phyloP scores from a whole-genome alignment of 2,329 filamentous ascomycete genomes.

The Pseudogymnoascus verrucosus region DNA sequence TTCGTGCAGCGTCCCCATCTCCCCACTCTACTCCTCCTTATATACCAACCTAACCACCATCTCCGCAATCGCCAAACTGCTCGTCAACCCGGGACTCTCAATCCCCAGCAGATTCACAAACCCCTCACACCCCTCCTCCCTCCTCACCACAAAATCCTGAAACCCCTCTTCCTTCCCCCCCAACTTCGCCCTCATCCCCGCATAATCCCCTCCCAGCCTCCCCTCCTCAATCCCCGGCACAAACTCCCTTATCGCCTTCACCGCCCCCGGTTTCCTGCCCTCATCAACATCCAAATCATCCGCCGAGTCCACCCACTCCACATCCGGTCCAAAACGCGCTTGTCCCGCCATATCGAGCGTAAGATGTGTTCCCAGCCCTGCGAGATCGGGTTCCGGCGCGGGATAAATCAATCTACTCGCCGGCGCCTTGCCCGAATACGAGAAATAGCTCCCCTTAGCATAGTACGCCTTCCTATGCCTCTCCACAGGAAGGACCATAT shows the following conservation, averaged over 20 bases:
- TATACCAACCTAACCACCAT: conserved; percentile 47
- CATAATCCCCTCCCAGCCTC: conserved; percentile 72
- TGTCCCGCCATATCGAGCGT: conserved; percentile 81
- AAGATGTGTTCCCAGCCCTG: conserved; percentile 83
- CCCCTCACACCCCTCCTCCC: conserved; percentile 68
- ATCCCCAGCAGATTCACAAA: conserved; percentile 90
- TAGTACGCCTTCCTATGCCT: conserved; percentile 59
- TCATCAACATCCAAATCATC: conserved; percentile 61
- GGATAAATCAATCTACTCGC: conserved; percentile 80
- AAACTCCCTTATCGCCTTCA: conserved; percentile 70
- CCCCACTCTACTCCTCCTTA: neutral
- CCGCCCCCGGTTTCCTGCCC: conserved; percentile 54
- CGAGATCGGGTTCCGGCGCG: conserved; percentile 71
- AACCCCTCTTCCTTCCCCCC: conserved; percentile 54
- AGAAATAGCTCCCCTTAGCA: conserved; percentile 95
- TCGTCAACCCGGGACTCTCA: conserved; percentile 88
- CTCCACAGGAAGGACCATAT: conserved; percentile 62
- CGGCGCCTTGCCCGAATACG: conserved; percentile 61
- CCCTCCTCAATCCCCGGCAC: conserved; percentile 63
- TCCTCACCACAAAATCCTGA: conserved; percentile 73
- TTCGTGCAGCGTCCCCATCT: neutral
- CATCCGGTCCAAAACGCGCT: conserved; percentile 86
- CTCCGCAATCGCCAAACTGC: conserved; percentile 76
- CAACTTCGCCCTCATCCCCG: conserved; percentile 85
- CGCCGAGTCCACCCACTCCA: conserved; percentile 78